Conservation (phyloP, 2,329 filamentous ascomycete genomes). For the Neophaeococcomyces mojaviensis region DNA sequence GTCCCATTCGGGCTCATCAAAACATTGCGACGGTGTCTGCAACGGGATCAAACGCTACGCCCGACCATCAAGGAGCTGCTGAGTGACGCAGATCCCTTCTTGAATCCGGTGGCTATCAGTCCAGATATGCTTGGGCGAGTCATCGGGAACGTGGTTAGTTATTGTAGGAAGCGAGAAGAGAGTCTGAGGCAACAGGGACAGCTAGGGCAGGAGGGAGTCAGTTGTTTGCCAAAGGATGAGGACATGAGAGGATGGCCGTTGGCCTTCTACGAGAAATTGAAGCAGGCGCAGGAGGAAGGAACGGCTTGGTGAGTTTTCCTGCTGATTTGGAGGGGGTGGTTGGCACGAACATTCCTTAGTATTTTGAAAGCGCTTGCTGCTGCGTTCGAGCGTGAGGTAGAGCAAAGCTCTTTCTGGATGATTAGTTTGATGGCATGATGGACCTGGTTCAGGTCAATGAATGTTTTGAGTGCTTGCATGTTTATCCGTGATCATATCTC, state of each 20-base stretch:
- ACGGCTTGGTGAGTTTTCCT: constrained; percentile 17
- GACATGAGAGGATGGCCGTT: constrained; percentile 45
- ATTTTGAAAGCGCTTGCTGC: not conserved
- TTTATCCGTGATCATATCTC: too few relatives aligned
- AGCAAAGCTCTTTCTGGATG: too few relatives aligned
- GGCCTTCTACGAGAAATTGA: constrained; percentile 42
- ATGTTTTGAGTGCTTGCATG: too few relatives aligned
- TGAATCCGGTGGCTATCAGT: constrained; percentile 50
- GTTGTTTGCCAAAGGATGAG: constrained; percentile 47
- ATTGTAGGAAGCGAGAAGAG: constrained; percentile 39
- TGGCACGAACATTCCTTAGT: too few relatives aligned
- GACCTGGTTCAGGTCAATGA: too few relatives aligned
- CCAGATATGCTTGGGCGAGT: constrained; percentile 55
- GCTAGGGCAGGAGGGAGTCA: constrained; percentile 22
- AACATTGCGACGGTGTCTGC: constrained; percentile 51
- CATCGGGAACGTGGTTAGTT: constrained; percentile 52
- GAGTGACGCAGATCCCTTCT: constrained; percentile 47
- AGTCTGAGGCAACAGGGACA: constrained; percentile 18
- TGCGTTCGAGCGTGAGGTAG: constrained; percentile 7
- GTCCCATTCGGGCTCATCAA: constrained; percentile 50
- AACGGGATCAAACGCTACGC: constrained; percentile 49
- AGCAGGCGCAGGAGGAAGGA: constrained; percentile 37
- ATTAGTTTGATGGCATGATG: too few relatives aligned
- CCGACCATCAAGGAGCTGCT: constrained; percentile 53
- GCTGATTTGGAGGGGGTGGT: not conserved